phyloP scores from a whole-genome alignment of 495 filamentous ascomycete genomes.

The Neurospora sp. region DNA sequence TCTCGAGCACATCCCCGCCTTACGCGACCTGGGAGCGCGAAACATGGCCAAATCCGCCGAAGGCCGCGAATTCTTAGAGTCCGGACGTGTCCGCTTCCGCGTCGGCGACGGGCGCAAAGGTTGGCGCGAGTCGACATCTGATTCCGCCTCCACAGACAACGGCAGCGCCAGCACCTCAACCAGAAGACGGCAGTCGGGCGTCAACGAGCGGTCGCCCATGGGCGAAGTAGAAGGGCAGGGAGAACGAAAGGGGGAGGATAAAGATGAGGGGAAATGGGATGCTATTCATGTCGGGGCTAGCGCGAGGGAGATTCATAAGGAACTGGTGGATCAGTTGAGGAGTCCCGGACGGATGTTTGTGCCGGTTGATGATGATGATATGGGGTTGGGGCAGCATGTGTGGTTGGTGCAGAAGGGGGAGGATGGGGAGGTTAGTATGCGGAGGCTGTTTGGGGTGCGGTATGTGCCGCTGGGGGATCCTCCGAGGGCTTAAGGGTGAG shows the following conservation, averaged over 20 bases:
- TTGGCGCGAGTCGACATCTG: constrained; percentile 27
- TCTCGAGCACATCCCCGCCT: constrained; percentile 74
- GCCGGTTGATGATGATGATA: constrained; percentile 57
- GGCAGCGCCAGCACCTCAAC: too few species aligned
- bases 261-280: constrained; percentile 46
- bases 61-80: constrained; percentile 51
- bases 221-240: constrained; percentile 17
- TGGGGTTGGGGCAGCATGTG: constrained; percentile 55
- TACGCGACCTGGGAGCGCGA: constrained; percentile 58
- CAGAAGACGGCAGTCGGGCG: too few species aligned
- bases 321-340: constrained; percentile 67
- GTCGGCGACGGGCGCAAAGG: constrained; percentile 76
- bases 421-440: constrained; percentile 61
- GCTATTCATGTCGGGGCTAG: constrained; percentile 83
- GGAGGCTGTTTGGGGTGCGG: constrained; percentile 70
- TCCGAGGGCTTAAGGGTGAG: constrained; percentile 31
- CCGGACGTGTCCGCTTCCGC: constrained; percentile 59
- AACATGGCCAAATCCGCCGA: constrained; percentile 67
- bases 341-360: constrained; percentile 78
- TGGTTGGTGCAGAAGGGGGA: constrained; percentile 84
- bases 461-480: constrained; percentile 95
- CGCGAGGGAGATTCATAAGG: constrained; percentile 60
- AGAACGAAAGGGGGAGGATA: not conserved
- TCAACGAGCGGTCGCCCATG: not conserved
- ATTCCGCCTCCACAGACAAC: too few species aligned